Conservation (phyloP, 305 asterid genomes). For the Plantago coronopus region DNA sequence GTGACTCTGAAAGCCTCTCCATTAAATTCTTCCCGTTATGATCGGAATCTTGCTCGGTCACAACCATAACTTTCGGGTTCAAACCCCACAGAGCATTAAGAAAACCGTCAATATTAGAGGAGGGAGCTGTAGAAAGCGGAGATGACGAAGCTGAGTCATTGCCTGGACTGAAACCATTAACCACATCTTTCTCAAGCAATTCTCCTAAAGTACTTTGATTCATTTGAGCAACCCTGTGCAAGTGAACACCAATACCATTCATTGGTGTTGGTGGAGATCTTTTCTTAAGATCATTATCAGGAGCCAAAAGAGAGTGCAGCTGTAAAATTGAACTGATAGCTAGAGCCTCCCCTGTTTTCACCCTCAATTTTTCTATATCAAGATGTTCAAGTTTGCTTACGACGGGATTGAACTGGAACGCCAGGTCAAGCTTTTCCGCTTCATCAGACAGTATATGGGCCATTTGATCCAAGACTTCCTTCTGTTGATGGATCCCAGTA, state of each 20-base stretch:
- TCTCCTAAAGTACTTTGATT: constrained; percentile 54
- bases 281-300: constrained; percentile 33
- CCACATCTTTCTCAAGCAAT: constrained; percentile 56
- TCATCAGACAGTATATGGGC: constrained; percentile 68
- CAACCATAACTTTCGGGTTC: constrained; percentile 79
- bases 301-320: constrained; percentile 64
- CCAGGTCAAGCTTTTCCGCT: constrained; percentile 76
- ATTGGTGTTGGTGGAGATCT: constrained; percentile 39
- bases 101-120: constrained; percentile 45
- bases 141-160: constrained; percentile 64
- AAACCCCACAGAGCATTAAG: constrained; percentile 62
- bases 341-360: constrained; percentile 91
- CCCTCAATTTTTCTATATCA: constrained; percentile 58
- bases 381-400: constrained; percentile 63
- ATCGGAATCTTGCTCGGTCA: constrained; percentile 80
- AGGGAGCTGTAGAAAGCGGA: constrained; percentile 34
- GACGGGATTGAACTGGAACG: constrained; percentile 81
- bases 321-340: constrained; percentile 68
- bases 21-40: constrained; percentile 64
- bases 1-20: constrained; percentile 76
- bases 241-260: constrained; percentile 34
- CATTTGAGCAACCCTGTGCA: constrained; percentile 43
- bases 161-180: constrained; percentile 50
- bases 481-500: constrained; percentile 69
- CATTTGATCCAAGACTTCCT: constrained; percentile 68